Evolutionary conservation across 2,329 filamentous ascomycete genomes (phyloP), one percentile per base, ranked within the genome.

Genomic region (Pseudopyricularia cyperi): DNA sequence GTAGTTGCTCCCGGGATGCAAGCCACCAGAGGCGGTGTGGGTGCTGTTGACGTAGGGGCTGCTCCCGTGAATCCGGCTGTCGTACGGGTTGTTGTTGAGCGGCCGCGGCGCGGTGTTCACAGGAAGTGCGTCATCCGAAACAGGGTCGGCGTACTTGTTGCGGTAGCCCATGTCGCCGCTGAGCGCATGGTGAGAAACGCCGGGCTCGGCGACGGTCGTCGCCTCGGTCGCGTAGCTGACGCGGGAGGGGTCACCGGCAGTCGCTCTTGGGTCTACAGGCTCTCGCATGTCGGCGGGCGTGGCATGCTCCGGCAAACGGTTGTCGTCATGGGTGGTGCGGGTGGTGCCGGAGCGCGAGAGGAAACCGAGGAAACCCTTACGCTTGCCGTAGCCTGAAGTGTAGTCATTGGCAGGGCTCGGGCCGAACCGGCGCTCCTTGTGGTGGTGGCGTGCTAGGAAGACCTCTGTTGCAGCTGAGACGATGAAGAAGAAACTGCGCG

Each of bases 341-440:
- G 48, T 52, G 39, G 57, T 55, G 26, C 52, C 52, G 9, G 51
- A 48, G 52, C 57, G 54, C 52, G 61, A 59, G 52, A 63, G 66
- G 33, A 61, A 60, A 44, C 64, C 60, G 46, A 68, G 62, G 46
- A 65, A 51, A 17, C 65, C 63, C 30, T 57, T 46, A 37, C 59
- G 55, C n/a, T 44, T 54, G 46, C 59, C 66, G 53, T 64, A 64
- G 34, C 67, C 67, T 1, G 65, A 65, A 9, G 66, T 68, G 60
- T 68, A 68, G 61, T 65, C 63, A 60, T 70, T 71, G 50, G 61
- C 64, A 3, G 69, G 68, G 49, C 64, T 64, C 12, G 68, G 68
- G 48, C 68, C 69, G 56, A 68, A 67, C 33, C 65, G 61, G 54
- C 61, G 56, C 58, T 71, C 68, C 62, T 68, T 70, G 22, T 57